phyloP scores from a whole-genome alignment of 208 protist genomes.

The Acanthamoeba lugdunensis region DNA sequence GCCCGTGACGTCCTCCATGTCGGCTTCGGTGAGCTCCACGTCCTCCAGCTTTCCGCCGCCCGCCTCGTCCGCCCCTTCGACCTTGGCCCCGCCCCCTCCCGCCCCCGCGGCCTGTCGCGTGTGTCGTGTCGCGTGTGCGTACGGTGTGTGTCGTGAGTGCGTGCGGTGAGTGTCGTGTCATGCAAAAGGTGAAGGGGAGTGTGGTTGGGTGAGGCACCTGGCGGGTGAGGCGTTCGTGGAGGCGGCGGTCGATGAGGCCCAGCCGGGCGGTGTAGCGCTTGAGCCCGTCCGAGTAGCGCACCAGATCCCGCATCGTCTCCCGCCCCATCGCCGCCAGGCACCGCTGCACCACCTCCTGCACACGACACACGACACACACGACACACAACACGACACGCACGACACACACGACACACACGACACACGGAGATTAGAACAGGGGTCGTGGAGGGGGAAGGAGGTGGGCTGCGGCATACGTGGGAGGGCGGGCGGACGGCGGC shows the following conservation, averaged over 20 bases:
- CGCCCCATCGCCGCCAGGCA: not conserved
- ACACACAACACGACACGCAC: no score
- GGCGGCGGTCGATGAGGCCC: not conserved
- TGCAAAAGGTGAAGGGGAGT: no score
- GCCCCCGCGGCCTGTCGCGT: no score
- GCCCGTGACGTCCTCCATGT: conserved; percentile 40
- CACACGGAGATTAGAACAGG: no score
- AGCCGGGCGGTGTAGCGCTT: not conserved
- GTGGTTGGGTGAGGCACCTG: no score
- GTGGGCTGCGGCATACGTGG: not conserved
- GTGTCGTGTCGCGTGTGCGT: no score
- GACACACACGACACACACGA: no score
- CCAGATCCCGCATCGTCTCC: not conserved
- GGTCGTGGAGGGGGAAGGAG: not conserved
- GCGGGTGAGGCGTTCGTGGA: not conserved
- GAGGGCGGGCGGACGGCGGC: not conserved
- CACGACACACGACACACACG: no score
- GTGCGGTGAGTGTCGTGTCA: no score
- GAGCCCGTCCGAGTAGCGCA: not conserved
- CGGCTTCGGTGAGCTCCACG: conserved; percentile 1
- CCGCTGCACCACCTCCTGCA: not conserved
- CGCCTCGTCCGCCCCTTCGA: not conserved
- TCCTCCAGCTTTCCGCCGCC: not conserved
- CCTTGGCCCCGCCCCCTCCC: not conserved
- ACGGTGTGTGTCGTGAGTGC: no score